phyloP scores from a whole-genome alignment of 148 eudicot genomes.

The Agrostemma githago region DNA sequence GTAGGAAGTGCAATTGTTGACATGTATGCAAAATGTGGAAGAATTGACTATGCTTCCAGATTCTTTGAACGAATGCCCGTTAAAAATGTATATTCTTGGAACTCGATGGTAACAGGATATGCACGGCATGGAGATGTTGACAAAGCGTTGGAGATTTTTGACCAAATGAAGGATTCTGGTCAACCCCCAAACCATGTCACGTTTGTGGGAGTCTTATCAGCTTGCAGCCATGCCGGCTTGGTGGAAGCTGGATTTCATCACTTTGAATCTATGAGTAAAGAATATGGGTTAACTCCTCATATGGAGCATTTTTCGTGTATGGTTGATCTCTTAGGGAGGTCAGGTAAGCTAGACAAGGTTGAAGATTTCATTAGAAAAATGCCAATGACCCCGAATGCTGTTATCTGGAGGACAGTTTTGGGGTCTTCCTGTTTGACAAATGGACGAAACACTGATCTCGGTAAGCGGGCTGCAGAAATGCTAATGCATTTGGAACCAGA shows the following conservation, averaged over 20 bases:
- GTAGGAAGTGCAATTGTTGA: slow-evolving; percentile 83
- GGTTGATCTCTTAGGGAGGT: slow-evolving; percentile 75
- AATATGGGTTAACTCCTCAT: slow-evolving; percentile 44
- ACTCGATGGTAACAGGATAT: slow-evolving; percentile 72
- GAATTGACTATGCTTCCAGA: slow-evolving; percentile 68
- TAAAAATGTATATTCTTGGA: slow-evolving; percentile 74
- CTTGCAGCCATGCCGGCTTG: slow-evolving; percentile 78
- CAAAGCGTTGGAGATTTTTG: slow-evolving; percentile 53
- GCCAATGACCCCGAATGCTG: slow-evolving; percentile 58
- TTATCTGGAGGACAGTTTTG: slow-evolving; percentile 78
- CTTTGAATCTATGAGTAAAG: slow-evolving; percentile 63
- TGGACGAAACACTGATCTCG: slow-evolving; percentile 46
- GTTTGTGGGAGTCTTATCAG: slow-evolving; percentile 72
- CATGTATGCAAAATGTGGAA: slow-evolving; percentile 90
- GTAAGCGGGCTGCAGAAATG: slow-evolving; percentile 58
- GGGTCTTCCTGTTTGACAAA: slow-evolving; percentile 56
- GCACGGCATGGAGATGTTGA: slow-evolving; percentile 69
- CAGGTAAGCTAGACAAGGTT: slow-evolving; percentile 58
- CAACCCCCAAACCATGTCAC: slow-evolving; percentile 78
- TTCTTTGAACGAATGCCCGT: slow-evolving; percentile 56
- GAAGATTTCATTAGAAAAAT: slow-evolving; percentile 59
- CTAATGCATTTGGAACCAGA: slow-evolving; percentile 69
- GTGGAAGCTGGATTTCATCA: slow-evolving; percentile 46
- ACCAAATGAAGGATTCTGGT: slow-evolving; percentile 45
- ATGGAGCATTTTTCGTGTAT: slow-evolving; percentile 85